Conservation (phyloP, 2,329 filamentous ascomycete genomes). For the Triangularia verruculosa region DNA sequence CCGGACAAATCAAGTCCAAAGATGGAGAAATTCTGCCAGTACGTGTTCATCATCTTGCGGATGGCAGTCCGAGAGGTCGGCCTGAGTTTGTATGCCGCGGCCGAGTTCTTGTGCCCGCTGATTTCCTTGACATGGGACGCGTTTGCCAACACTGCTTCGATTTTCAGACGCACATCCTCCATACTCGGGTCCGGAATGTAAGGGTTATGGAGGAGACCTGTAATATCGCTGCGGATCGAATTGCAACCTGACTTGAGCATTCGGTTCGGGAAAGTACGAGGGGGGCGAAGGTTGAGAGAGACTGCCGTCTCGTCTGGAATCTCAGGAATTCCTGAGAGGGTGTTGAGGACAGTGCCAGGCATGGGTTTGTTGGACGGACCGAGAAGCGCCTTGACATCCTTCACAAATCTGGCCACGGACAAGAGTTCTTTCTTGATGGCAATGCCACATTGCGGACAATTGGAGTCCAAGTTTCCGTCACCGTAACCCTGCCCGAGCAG, state of each 20-base stretch:
- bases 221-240: slow-evolving; percentile 41
- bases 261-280: slow-evolving; percentile 55
- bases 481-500: slow-evolving; percentile 57
- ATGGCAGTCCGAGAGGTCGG: slow-evolving; percentile 46
- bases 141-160: slow-evolving; percentile 47
- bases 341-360: slow-evolving; percentile 64
- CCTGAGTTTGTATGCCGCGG: slow-evolving; percentile 25
- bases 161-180: slow-evolving; percentile 46
- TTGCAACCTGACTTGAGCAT: slow-evolving; percentile 45
- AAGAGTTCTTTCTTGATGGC: slow-evolving; percentile 56
- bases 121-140: slow-evolving; percentile 39
- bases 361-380: slow-evolving; percentile 48
- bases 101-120: slow-evolving; percentile 33
- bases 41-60: slow-evolving; percentile 67
- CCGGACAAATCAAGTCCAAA: slow-evolving; percentile 65
- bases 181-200: slow-evolving; percentile 42
- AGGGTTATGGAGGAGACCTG: slow-evolving; percentile 37
- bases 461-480: slow-evolving; percentile 50
- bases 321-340: slow-evolving; percentile 49
- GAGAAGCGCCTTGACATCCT: slow-evolving; percentile 52
- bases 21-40: slow-evolving; percentile 64
- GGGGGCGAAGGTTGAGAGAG: background rate
- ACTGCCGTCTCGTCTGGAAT: slow-evolving; percentile 20
- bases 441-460: slow-evolving; percentile 51
- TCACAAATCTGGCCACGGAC: slow-evolving; percentile 58